These are phyloP conservation scores for Pichia sp. DNA, from an alignment of 1,139 yeast species.

Conservation along the genomic window DNA sequence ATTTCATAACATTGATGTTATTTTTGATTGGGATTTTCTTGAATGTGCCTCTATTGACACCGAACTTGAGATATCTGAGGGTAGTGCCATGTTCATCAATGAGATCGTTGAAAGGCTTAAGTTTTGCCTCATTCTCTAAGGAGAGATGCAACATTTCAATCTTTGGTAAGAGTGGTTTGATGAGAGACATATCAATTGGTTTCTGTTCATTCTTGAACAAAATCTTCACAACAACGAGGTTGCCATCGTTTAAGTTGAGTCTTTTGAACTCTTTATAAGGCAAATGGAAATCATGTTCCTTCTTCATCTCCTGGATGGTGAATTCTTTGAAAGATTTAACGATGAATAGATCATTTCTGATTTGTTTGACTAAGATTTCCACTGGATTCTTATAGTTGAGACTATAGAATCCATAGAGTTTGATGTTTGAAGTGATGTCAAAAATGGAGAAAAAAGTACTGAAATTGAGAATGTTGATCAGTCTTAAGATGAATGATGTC, in stretches of 20 bases:
- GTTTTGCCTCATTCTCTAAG: constrained; percentile 23
- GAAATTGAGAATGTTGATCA: constrained; percentile 19
- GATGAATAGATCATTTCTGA: constrained; percentile 23
- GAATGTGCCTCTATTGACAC: constrained; percentile 25
- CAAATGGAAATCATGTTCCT: constrained; percentile 25
- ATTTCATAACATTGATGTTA: constrained; percentile 20
- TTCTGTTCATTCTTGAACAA: constrained; percentile 25
- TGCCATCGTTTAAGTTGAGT: constrained; percentile 23
- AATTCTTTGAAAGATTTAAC: constrained; percentile 25
- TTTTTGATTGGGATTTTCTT: constrained; percentile 20
- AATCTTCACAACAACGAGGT: constrained; percentile 24
- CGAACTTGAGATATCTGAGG: constrained; percentile 22
- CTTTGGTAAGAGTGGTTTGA: constrained; percentile 20
- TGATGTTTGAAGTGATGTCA: constrained; percentile 25
- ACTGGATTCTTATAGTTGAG: constrained; percentile 22
- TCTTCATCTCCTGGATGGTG: constrained; percentile 25
- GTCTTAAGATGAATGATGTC: constrained; percentile 19
- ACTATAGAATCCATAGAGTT: constrained; percentile 24
- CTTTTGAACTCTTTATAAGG: constrained; percentile 26
- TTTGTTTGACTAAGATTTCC: constrained; percentile 25
- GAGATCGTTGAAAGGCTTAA: constrained; percentile 24
- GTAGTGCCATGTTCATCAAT: constrained; percentile 19
- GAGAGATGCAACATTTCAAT: constrained; percentile 24
- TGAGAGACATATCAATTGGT: constrained; percentile 21
- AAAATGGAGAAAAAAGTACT: constrained; percentile 23